Base-by-base conservation (phyloP, 306 rosid genomes). In the Fragaria iinumae region DNA sequence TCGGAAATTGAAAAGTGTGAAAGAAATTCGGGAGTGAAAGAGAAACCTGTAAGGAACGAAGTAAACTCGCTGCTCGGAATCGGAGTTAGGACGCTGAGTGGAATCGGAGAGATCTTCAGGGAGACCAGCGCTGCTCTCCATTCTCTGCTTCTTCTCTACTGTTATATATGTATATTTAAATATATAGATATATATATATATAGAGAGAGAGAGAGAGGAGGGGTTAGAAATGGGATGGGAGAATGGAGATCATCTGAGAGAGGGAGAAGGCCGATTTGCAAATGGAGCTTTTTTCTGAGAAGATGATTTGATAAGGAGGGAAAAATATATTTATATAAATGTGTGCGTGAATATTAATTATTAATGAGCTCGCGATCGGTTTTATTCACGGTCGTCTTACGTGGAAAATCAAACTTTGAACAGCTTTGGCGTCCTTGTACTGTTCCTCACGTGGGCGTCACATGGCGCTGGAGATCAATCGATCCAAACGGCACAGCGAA, bases 1-100 rank as follows among this genome's bases (percentile, higher is more conserved):
- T 43, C 8, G 56, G 56, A 18, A 50, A 39, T 77, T 18, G 23
- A 43, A 47, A 41, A 41, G 44, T 5, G 5, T 41, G 12, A 8
- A 43, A 8, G 47, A 43, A 43, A 43, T 72, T 49, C 36, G 72
- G 75, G 62, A 45, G 41, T 21, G 23, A 65, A 59, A 53, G 66
- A 29, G 49, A 76, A 62, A 95, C 99, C 99, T 92, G 81, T 88
- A 88, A 52, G 99, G 99, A 65, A 95, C 96, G 83, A 90, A 91
- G 91, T 92, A 95, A 86, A 92, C 87, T 85, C 91, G 89, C 69
- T 90, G 96, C 81, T 88, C 87, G 75, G 82, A 82, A 68, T 83
- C 83, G 7, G 89, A 84, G 80, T 86, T 81, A 71, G 82, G 84
- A 27, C 21, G 79, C 75, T 74, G 87, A 76, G 86, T 77, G 80